Percentiles rank a stretch among this genome's conserved stretches.
Evolutionary conservation across 495 filamentous ascomycete genomes (phyloP).

Genomic region (Stereocaulon alpinum): DNA sequence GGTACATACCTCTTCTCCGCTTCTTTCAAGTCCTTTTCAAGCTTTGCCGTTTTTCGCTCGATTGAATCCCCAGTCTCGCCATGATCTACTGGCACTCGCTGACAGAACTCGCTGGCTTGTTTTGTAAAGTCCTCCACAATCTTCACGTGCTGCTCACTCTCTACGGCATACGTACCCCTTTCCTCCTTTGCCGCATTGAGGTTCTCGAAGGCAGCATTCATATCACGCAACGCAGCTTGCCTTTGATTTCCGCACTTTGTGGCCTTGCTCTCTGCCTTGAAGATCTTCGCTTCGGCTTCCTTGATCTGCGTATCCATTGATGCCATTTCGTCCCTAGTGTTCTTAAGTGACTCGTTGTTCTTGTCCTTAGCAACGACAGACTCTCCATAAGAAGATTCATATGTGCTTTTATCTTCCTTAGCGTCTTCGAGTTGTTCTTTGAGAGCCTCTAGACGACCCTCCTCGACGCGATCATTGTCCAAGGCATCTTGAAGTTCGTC

Average conservation of each 20-base stretch:
- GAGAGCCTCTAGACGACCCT: slow-evolving; percentile 52
- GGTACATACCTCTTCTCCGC: slow-evolving; percentile 38
- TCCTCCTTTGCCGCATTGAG: slow-evolving; percentile 41
- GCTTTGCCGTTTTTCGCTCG: slow-evolving; percentile 49
- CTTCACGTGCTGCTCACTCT: slow-evolving; percentile 36
- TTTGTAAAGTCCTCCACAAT: slow-evolving; percentile 43
- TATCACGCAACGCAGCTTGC: slow-evolving; percentile 45
- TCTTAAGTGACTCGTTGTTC: slow-evolving; percentile 34
- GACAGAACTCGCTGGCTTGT: slow-evolving; percentile 46
- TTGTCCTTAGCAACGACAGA: slow-evolving; percentile 39
- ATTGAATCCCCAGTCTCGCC: slow-evolving; percentile 57
- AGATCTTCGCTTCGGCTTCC: slow-evolving; percentile 33
- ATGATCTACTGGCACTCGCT: slow-evolving; percentile 54
- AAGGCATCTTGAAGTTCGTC: slow-evolving; percentile 50
- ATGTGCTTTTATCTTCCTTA: slow-evolving; percentile 37
- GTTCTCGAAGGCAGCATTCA: slow-evolving; percentile 51
- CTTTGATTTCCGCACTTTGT: slow-evolving; percentile 40
- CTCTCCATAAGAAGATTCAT: slow-evolving; percentile 43
- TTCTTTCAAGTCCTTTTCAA: slow-evolving; percentile 45
- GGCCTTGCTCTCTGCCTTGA: slow-evolving; percentile 50
- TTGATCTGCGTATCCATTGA: slow-evolving; percentile 33
- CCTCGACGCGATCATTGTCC: slow-evolving; percentile 47
- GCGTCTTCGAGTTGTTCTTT: slow-evolving; percentile 41
- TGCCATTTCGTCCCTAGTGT: slow-evolving; percentile 33
- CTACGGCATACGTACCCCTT: slow-evolving; percentile 35